Evolutionary conservation across 768 basidiomycete species (phyloP).

Genomic region (Mycena kentingensis): DNA sequence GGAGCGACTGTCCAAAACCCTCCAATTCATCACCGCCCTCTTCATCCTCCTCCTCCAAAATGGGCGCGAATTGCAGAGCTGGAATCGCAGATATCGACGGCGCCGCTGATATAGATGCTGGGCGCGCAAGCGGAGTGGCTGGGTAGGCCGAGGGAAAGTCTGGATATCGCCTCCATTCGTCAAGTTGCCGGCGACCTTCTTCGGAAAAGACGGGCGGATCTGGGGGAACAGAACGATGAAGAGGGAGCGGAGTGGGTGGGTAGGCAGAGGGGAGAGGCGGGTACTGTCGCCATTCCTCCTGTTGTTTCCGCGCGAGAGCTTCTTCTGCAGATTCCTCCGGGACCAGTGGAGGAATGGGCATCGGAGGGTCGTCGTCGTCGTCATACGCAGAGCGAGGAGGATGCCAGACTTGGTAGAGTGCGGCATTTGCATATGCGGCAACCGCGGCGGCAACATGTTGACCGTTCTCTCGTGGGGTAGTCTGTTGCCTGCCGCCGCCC

Average conservation of each 20-base stretch:
- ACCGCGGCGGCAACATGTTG: not conserved
- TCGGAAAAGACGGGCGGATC: not conserved
- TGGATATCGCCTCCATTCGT: not conserved
- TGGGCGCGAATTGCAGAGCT: constrained; percentile 32
- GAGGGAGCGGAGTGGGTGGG: constrained; percentile 63
- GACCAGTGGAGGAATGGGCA: constrained; percentile 6
- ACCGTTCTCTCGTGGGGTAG: not conserved
- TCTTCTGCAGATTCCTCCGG: constrained; percentile 18
- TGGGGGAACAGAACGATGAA: constrained; percentile 31
- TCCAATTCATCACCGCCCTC: constrained; percentile 28
- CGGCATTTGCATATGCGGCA: not conserved
- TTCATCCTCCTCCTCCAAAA: constrained; percentile 39
- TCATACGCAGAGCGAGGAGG: constrained; percentile 54
- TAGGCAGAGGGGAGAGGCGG: constrained; percentile 79
- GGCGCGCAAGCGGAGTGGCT: not conserved
- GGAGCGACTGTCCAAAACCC: constrained; percentile 76
- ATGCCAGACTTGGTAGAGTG: constrained; percentile 57
- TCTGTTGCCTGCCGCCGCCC: not conserved
- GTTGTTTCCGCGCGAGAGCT: constrained; percentile 29
- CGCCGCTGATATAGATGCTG: not conserved
- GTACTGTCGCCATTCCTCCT: constrained; percentile 74
- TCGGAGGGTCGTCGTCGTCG: constrained; percentile 31
- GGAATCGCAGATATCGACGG: constrained; percentile 12
- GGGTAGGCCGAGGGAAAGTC: not conserved
- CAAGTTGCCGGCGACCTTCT: not conserved